A percentile compares a stretch with the other conserved stretches of the same genome.
These are phyloP conservation scores for Mrakia hoshinonis DNA, from an alignment of 768 basidiomycete species.

Conservation along the genomic window DNA sequence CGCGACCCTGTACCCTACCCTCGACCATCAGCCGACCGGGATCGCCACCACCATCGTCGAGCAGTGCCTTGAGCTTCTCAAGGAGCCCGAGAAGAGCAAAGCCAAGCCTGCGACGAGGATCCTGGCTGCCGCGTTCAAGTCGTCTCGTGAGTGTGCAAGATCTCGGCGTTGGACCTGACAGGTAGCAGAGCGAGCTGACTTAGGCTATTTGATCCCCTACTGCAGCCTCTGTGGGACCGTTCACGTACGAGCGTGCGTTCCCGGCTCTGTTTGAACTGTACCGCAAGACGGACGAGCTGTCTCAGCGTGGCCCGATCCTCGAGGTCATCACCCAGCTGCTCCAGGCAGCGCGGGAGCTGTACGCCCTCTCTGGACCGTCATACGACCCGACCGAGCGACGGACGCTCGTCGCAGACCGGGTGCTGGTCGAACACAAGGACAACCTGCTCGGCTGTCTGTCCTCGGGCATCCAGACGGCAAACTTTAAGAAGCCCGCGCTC, in stretches of 20 bases:
- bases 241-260: conserved; percentile 58
- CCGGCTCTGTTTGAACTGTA: conserved; percentile 72
- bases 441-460: conserved; percentile 50
- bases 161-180: neutral
- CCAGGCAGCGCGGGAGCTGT: conserved; percentile 46
- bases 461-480: conserved; percentile 23
- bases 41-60: conserved; percentile 17
- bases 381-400: conserved; percentile 14
- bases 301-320: conserved; percentile 55
- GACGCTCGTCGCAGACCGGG: conserved; percentile 31
- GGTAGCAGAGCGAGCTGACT: neutral
- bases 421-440: conserved; percentile 61
- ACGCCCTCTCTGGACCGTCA: conserved; percentile 26
- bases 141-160: conserved; percentile 55
- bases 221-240: conserved; percentile 63
- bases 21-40: conserved; percentile 39
- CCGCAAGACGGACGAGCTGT: conserved; percentile 46
- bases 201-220: conserved; percentile 1
- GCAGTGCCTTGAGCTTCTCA: conserved; percentile 41
- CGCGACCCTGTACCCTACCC: conserved; percentile 54
- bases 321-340: conserved; percentile 48
- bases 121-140: conserved; percentile 65
- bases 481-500: conserved; percentile 51
- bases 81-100: conserved; percentile 88
- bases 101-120: conserved; percentile 80